Base-by-base conservation (phyloP, 176 grass and related monocot species). In the Oryza punctata region DNA sequence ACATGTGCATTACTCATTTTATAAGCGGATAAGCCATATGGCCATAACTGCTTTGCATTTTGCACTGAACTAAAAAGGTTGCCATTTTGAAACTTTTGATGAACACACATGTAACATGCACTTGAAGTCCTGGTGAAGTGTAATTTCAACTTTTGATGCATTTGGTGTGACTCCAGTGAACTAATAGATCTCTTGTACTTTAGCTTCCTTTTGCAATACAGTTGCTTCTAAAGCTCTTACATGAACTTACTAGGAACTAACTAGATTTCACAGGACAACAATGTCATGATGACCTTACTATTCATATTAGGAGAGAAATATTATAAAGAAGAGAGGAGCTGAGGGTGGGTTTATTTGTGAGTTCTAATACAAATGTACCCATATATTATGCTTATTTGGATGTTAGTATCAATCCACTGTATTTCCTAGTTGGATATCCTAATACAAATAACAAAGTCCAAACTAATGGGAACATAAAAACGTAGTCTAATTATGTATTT, bases 1-100 rank as follows among this genome's bases (percentile, higher is more conserved):
- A 67, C 68, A 73, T 73, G 61, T 68, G 6, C 60, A 16, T 68
- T 69, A 28, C 16, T n/a, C 23, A 41, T 76, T 79, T 79, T 14
- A 35, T 49, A 79, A 64, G 50, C 5, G 16, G 4, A 19, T 54
- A n/a, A 57, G 6, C 47, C n/a, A 54, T 76, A 61, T 3, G 8
- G 19, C 37, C 44, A 23, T 66, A 50, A 28, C 49, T 7, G 65
- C 74, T 71, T 81, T 63, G 45, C 7, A 38, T 29, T 79, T 26
- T 65, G 15, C 67, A 57, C 3, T 76, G 54, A 76, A 7, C n/a
- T 24, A 30, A 50, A 75, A 65, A 82, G 16, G 43, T 46, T 30
- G 33, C 61, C 8, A 85, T 67, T 63, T 23, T 60, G 12, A 47
- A 33, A 6, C 29, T 52, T 85, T 75, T 27, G 6, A 75, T 85